These are phyloP conservation scores for Paramecium octaurelia DNA, from an alignment of 73 alveolate species.

Conservation along the genomic window DNA sequence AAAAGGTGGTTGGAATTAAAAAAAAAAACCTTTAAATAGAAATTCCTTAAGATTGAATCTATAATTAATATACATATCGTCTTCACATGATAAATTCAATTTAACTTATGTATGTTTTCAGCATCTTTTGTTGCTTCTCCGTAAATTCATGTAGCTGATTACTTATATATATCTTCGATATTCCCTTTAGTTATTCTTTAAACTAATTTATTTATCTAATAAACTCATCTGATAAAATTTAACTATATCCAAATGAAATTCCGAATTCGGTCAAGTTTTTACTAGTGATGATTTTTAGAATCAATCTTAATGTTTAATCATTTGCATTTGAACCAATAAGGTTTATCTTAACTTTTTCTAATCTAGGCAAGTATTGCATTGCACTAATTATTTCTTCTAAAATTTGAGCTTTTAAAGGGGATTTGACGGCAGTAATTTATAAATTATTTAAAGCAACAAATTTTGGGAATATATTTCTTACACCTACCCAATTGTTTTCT, in stretches of 20 bases:
- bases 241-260: not conserved
- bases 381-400: not conserved
- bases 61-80: not conserved
- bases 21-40: not conserved
- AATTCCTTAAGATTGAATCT: not conserved
- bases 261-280: not conserved
- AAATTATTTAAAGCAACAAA: not conserved
- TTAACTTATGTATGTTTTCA: not conserved
- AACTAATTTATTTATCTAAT: not conserved
- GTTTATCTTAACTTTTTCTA: not conserved
- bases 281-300: not conserved
- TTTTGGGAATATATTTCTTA: not conserved
- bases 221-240: not conserved
- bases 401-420: not conserved
- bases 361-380: not conserved
- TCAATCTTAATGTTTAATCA: not conserved
- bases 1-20: not conserved
- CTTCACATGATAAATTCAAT: not conserved
- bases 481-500: not conserved
- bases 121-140: not conserved
- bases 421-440: not conserved
- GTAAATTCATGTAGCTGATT: not conserved
- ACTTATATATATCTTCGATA: not conserved
- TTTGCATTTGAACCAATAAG: not conserved
- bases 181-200: not conserved